Conservation (phyloP, 179 eudicot species). For the Beta lomatogona region DNA sequence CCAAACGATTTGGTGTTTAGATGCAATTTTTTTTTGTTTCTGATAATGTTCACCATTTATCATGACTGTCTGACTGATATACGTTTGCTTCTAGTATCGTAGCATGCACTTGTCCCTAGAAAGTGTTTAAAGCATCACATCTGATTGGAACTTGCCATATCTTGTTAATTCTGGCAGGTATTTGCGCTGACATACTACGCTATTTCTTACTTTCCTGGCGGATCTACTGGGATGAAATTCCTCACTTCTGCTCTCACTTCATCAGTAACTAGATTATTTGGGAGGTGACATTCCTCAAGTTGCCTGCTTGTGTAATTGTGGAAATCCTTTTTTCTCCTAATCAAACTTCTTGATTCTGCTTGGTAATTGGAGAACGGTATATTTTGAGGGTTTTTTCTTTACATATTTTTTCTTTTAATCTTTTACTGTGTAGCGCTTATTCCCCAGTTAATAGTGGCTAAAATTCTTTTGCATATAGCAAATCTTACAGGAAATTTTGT, state of each 20-base stretch:
- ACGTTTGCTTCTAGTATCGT: background rate
- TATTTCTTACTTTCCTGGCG: conserved; percentile 95
- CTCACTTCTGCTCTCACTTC: conserved; percentile 79
- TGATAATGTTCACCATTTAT: background rate
- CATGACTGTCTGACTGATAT: background rate
- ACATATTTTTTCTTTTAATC: too few relatives aligned
- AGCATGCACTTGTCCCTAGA: background rate
- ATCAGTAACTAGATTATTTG: conserved; percentile 69
- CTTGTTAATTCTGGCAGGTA: conserved; percentile 51
- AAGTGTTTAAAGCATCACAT: background rate
- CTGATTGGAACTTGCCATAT: conserved; percentile 5
- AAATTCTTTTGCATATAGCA: conserved; percentile 12
- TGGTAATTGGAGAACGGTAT: background rate
- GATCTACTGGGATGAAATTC: conserved; percentile 90
- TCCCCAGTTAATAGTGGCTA: background rate
- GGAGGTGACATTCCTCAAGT: conserved; percentile 58
- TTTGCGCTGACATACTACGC: conserved; percentile 88
- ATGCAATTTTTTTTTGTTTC: background rate
- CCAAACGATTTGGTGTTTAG: too few relatives aligned
- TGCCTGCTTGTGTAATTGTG: conserved; percentile 11
- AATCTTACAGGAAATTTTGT: conserved; percentile 5
- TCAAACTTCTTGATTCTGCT: background rate
- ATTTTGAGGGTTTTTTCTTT: background rate
- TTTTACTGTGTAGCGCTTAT: conserved; percentile 3
- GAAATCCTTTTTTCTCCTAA: conserved; percentile 1